Base-by-base conservation (phyloP, 106 monocot genomes). In the Allium fistulosum region DNA sequence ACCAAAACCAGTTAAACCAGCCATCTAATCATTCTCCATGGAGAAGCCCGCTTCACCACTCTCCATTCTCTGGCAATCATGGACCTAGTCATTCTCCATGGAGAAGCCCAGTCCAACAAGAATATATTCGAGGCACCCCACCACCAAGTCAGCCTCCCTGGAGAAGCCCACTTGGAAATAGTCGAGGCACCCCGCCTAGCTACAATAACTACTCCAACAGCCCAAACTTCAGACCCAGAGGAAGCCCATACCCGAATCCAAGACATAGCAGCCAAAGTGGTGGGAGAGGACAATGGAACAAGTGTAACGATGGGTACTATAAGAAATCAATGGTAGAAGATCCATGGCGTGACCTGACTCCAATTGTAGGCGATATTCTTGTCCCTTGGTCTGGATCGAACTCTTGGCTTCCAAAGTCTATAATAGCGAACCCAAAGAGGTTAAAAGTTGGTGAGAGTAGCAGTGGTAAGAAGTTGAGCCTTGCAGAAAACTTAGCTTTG, bases 271-370 rank as follows among this genome's bases (percentile, higher is more conserved):
- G 18, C 57, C 65, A 11, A 48, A 49, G 75, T 45, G 66, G 78
- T 45, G 83, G 87, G 10, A 70, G 82, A 48, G 73, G 76, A 26
- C 53, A 17, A 56, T 46, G 65, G 49, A 77, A 5, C 2, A 57
- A 0, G 67, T 49, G 22, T 65, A 60, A 11, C 5, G 37, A 37
- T 37, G 37, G 37, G 37, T 78, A 62, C 15, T 81, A 70, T 37
- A 15, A 45, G 2, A 84, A 79, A 63, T 48, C 73, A 9, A 72
- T 88, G 81, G 61, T 81, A 15, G 57, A 78, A 62, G 84, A 88
- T 37, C 88, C 88, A 7, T 88, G 88, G 88, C 57, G 52, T 6
- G 66, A 79, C 12, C 55, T 84, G 49, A 66, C 74, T 45, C 88
- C 88, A 58, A 59, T 84, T 17, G 76, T 84, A 26, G 84, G 87